These are phyloP conservation scores for Thraustochytrium striatum DNA, from an alignment of 352 stramenopile genomes.

Conservation along the genomic window DNA sequence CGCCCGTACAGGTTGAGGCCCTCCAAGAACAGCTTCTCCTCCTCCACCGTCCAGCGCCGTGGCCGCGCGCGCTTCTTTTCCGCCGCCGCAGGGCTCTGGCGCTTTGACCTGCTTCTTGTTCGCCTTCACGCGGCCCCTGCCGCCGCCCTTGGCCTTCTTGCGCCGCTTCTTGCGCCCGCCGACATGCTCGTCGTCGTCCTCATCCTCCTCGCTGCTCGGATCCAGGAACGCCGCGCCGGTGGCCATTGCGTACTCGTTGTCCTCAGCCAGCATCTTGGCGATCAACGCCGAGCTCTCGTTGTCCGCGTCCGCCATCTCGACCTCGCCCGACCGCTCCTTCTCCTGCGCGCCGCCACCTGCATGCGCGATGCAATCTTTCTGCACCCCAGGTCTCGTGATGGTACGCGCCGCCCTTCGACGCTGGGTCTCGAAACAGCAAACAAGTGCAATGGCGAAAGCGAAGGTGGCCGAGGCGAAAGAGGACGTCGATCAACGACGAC, in stretches of 20 bases:
- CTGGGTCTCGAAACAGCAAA: no score
- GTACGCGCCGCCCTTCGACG: no score
- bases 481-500: no score
- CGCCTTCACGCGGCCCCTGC: background rate
- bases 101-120: background rate
- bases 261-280: slow-evolving; percentile 22
- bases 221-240: slow-evolving; percentile 9
- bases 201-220: slow-evolving; percentile 19
- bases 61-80: slow-evolving; percentile 30
- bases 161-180: background rate
- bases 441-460: no score
- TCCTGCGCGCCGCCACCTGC: no score
- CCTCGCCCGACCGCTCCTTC: no score
- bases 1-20: slow-evolving; percentile 50
- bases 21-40: slow-evolving; percentile 46
- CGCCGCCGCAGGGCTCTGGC: background rate
- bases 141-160: background rate
- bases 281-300: slow-evolving; percentile 44
- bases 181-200: slow-evolving; percentile 37
- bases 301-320: background rate
- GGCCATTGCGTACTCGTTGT: slow-evolving; percentile 42
- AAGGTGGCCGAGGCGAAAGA: no score
- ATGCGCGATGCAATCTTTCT: no score
- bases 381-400: no score
- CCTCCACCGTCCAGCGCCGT: slow-evolving; percentile 17